These are phyloP conservation scores for Rachicladosporium sp. DNA, from an alignment of 2,329 filamentous ascomycete genomes.

Conservation along the genomic window DNA sequence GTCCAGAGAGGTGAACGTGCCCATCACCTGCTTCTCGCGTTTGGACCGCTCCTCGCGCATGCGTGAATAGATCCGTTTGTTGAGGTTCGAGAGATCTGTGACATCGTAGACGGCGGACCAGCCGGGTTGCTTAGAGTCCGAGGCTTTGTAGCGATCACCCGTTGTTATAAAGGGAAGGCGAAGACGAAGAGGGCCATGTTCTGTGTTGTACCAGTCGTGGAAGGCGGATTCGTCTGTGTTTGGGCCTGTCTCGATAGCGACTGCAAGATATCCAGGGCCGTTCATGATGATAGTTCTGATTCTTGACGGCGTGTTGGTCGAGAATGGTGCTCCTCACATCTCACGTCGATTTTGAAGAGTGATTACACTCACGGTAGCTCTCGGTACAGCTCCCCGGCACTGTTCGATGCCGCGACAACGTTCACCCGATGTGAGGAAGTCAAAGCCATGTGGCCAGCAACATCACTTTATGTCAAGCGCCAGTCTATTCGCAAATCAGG, in stretches of 20 bases:
- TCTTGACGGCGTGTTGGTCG: too few relatives aligned
- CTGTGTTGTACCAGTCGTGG: constrained; percentile 90
- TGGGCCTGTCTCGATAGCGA: constrained; percentile 70
- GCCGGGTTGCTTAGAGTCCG: constrained; percentile 49
- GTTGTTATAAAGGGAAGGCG: constrained; percentile 63
- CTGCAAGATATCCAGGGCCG: constrained; percentile 60
- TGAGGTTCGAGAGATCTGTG: constrained; percentile 58
- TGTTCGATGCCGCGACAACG: too few relatives aligned
- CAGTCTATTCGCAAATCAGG: too few relatives aligned
- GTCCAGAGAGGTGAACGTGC: constrained; percentile 52
- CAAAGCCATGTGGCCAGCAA: too few relatives aligned
- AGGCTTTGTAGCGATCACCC: constrained; percentile 66
- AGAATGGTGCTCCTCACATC: too few relatives aligned
- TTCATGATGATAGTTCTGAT: constrained; percentile 17
- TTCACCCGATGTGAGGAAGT: too few relatives aligned
- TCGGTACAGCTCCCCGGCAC: too few relatives aligned
- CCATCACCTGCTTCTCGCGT: constrained; percentile 42
- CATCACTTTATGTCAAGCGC: too few relatives aligned
- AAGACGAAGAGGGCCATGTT: constrained; percentile 72
- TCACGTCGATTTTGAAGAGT: too few relatives aligned
- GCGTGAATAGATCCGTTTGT: constrained; percentile 55
- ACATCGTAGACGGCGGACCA: constrained; percentile 78
- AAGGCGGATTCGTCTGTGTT: constrained; percentile 57
- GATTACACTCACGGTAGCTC: too few relatives aligned
- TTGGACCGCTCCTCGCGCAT: constrained; percentile 45